These are phyloP conservation scores for Rossbeevera mucosa DNA, from an alignment of 768 basidiomycete species.

Conservation along the genomic window DNA sequence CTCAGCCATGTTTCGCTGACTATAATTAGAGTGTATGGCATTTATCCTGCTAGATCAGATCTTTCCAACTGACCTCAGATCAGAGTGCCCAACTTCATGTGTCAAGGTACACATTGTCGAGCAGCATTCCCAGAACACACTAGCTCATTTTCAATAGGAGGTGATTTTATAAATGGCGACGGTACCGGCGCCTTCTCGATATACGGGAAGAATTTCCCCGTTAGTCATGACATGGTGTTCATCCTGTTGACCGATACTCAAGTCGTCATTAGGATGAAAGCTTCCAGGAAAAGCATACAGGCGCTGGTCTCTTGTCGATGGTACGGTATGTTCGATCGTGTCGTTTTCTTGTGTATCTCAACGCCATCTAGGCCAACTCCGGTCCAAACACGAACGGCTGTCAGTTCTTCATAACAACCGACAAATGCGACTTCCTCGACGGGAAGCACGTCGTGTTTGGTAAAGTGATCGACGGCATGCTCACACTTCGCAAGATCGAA, in stretches of 20 bases:
- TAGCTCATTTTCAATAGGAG: conserved; percentile 45
- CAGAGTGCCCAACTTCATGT: conserved; percentile 93
- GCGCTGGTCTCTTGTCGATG: conserved; percentile 89
- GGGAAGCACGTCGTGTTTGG: conserved; percentile 94
- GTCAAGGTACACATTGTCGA: conserved; percentile 57
- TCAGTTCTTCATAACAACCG: conserved; percentile 98
- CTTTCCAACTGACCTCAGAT: conserved; percentile 5
- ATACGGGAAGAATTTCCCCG: conserved; percentile 91
- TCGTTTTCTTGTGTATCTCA: background rate
- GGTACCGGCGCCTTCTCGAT: conserved; percentile 97
- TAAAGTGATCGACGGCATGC: conserved; percentile 86
- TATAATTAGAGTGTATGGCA: conserved; percentile 60
- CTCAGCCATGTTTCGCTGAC: conserved; percentile 7
- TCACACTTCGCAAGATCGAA: conserved; percentile 94
- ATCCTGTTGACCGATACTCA: background rate
- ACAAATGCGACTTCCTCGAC: conserved; percentile 92
- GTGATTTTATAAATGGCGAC: conserved; percentile 92
- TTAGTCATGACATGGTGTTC: conserved; percentile 31
- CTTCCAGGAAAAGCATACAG: conserved; percentile 84
- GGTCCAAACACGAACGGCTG: conserved; percentile 93
- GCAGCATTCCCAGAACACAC: background rate
- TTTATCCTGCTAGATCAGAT: conserved; percentile 1
- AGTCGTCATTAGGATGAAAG: conserved; percentile 74
- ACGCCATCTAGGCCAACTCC: conserved; percentile 73
- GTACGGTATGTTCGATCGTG: conserved; percentile 38